Evolutionary conservation across 2,329 filamentous ascomycete species (phyloP), one percentile per base, ranked within the genome.

Genomic region (Microcera coccophila): DNA sequence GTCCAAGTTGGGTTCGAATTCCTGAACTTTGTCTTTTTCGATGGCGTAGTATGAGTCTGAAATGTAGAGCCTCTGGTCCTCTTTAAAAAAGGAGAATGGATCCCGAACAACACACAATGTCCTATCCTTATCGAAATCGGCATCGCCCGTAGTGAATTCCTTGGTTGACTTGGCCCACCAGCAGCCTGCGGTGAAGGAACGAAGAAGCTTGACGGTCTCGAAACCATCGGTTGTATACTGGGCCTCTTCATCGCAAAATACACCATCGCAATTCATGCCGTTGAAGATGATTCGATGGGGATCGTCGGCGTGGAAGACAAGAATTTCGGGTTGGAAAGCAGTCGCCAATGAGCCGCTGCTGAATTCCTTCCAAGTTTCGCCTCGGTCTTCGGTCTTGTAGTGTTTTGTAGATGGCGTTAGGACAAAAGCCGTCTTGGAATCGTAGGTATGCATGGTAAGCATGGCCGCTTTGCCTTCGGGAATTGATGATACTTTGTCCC

Each of bases 211-310:
- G 39, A 81, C 77, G 4, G 76, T 78, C 51, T 84, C 75, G 71
- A 98, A 98, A 52, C 88, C 88, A 65, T 97, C 85, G 12, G 76
- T 82, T 3, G 93, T 97, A 63, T 95, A 96, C 60, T 74, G 72
- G 41, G 78, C 71, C 45, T 77, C 67, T 59, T 84, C 79, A 47
- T 77, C 71, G 63, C 85, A 89, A 57, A 79, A 77, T 19, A 79
- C 72, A 34, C 78, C 73, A 15, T 75, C 67, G 62, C 86, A 90
- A 48, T 82, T 73, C 72, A 84, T 80, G 61, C 82, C 81, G 62
- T 90, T 85, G 69, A 93, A 89, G 48, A 98, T 79, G 50, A 97
- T 86, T 68, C 87, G 88, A 59, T 91, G 80, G 17, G 85, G 81
- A 63, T 98, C 88, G 51, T 70, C 74, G 41, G 88, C 89, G 66